Percentiles rank a stretch among this genome's conserved stretches.
phyloP scores from a whole-genome alignment of 306 rosid genomes.

The Dalbergia oliveri region DNA sequence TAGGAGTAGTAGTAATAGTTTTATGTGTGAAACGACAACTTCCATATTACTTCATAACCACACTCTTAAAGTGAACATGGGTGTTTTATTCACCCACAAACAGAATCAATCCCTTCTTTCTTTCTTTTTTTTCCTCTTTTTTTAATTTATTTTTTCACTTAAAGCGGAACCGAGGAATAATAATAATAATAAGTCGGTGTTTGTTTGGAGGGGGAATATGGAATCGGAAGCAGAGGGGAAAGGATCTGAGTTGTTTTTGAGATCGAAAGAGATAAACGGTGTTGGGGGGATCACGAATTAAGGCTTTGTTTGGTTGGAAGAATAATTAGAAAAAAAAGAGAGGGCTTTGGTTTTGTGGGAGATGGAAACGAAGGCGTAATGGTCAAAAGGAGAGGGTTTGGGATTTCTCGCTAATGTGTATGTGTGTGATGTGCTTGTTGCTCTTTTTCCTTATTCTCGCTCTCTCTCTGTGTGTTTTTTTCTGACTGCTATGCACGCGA shows the following conservation, averaged over 20 bases:
- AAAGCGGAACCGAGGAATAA: conserved; percentile 32
- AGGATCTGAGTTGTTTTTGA: conserved; percentile 47
- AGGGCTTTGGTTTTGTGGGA: neutral
- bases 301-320: neutral
- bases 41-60: conserved; percentile 91
- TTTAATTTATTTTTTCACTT: neutral
- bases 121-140: neutral
- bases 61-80: conserved; percentile 69
- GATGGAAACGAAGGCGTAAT: conserved; percentile 19
- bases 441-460: conserved; percentile 24
- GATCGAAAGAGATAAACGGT: neutral
- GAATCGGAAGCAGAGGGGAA: conserved; percentile 38
- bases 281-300: neutral
- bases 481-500: conserved; percentile 63
- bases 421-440: neutral
- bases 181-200: too few species aligned
- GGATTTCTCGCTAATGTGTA: neutral
- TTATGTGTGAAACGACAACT: conserved; percentile 55
- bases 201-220: neutral
- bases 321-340: neutral
- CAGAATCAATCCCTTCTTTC: conserved; percentile 29
- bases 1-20: conserved; percentile 19
- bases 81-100: conserved; percentile 24
- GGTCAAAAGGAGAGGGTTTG: conserved; percentile 44
- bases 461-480: conserved; percentile 12